Conservation (phyloP, 192 early-diverging fungal species). For the Coemansia sp. region DNA sequence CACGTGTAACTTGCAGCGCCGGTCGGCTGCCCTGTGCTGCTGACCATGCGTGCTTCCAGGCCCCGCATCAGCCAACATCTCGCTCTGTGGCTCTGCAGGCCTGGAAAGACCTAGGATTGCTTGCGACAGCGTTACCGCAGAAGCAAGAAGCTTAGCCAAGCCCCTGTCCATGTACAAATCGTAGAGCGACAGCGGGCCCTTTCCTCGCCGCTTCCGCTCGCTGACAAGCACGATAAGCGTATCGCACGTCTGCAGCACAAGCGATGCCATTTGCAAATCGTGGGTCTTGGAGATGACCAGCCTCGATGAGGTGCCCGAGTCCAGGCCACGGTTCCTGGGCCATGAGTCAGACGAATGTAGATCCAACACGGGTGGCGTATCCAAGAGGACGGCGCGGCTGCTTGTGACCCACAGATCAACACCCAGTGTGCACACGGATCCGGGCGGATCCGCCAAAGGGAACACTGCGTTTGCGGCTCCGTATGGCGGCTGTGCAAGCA, state of each 20-base stretch:
- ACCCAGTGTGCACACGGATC: not conserved
- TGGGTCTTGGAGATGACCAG: conserved; percentile 13
- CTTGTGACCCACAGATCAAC: conserved; percentile 21
- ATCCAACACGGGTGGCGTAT: conserved; percentile 30
- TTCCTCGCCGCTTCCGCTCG: not conserved
- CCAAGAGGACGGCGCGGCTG: conserved; percentile 16
- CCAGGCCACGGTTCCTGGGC: not conserved
- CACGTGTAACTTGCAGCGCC: conserved; percentile 20
- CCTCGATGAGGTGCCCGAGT: not conserved
- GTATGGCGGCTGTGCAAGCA: conserved; percentile 9
- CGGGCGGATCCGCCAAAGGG: not conserved
- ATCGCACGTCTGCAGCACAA: conserved; percentile 37
- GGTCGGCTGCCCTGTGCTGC: not conserved
- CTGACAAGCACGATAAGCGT: conserved; percentile 22
- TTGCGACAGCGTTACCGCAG: conserved; percentile 10
- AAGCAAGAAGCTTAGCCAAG: conserved; percentile 16
- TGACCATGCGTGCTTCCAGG: too few relatives aligned
- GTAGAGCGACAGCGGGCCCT: not conserved
- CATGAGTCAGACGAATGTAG: conserved; percentile 5
- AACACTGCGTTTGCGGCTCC: conserved; percentile 6
- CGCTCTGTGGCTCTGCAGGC: not conserved
- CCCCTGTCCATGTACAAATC: conserved; percentile 16
- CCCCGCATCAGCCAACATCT: too few relatives aligned
- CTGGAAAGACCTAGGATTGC: conserved; percentile 15
- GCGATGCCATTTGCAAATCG: conserved; percentile 30